A percentile compares a stretch with the other conserved stretches of the same genome.
phyloP scores from a whole-genome alignment of 495 filamentous ascomycete species.

The Hypoxylon perforatum region DNA sequence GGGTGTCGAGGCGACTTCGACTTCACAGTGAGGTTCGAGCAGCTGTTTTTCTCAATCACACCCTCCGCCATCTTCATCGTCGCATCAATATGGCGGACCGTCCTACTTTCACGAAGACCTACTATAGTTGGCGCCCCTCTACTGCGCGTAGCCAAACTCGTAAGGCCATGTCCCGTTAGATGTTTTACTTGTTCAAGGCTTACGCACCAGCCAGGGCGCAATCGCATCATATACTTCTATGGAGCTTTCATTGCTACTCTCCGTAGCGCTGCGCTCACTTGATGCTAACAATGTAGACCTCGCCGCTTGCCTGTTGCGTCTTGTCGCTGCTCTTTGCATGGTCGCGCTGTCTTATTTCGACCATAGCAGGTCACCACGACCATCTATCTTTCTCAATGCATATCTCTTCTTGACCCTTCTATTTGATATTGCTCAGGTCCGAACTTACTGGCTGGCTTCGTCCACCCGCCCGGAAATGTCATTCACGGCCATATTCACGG shows the following conservation, averaged over 20 bases:
- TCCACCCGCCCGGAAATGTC: constrained; percentile 18
- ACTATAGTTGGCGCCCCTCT: constrained; percentile 49
- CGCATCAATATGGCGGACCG: constrained; percentile 49
- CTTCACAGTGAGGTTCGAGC: constrained; percentile 61
- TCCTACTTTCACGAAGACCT: constrained; percentile 47
- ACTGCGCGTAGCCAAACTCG: constrained; percentile 52
- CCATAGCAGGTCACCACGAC: constrained; percentile 50
- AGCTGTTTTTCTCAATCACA: constrained; percentile 56
- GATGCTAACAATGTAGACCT: constrained; percentile 45
- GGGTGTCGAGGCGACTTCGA: constrained; percentile 53
- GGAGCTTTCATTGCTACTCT: constrained; percentile 49
- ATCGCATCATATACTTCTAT: constrained; percentile 46
- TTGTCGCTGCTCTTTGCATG: constrained; percentile 47
- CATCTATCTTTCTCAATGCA: constrained; percentile 53
- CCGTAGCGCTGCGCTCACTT: constrained; percentile 40
- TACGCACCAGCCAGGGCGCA: constrained; percentile 17
- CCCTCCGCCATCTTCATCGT: constrained; percentile 55
- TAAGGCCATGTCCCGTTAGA: constrained; percentile 26
- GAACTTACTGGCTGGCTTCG: constrained; percentile 53
- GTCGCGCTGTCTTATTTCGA: constrained; percentile 47
- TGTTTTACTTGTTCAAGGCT: constrained; percentile 1
- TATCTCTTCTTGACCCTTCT: constrained; percentile 56
- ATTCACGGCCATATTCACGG: constrained; percentile 55
- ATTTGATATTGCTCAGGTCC: constrained; percentile 53
- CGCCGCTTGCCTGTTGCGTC: constrained; percentile 42